Percentiles rank a stretch among this genome's conserved stretches.
phyloP scores from a whole-genome alignment of 495 filamentous ascomycete species.

The Neurospora sublineolata region DNA sequence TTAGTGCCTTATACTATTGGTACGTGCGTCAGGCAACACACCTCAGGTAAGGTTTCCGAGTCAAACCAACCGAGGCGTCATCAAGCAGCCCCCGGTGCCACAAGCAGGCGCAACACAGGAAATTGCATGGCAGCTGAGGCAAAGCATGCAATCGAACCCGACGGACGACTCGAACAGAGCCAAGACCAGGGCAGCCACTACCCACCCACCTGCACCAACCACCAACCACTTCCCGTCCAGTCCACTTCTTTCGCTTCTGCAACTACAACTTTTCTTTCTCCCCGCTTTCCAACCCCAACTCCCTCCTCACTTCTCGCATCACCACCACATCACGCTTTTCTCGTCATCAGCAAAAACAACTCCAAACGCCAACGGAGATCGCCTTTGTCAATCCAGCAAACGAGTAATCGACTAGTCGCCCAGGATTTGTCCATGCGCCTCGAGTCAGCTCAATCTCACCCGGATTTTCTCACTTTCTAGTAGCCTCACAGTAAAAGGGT shows the following conservation, averaged over 20 bases:
- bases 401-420: background rate
- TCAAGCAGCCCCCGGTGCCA: too few species aligned
- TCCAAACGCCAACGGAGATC: background rate
- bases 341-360: background rate
- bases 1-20: background rate
- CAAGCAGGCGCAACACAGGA: background rate
- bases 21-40: background rate
- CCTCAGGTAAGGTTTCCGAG: background rate
- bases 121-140: background rate
- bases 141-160: background rate
- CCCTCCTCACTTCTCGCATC: background rate
- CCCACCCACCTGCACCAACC: background rate
- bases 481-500: background rate
- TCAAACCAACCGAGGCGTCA: background rate
- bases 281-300: background rate
- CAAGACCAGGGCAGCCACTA: background rate
- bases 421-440: background rate
- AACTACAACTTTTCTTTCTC: conserved; percentile 1
- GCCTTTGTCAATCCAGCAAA: background rate
- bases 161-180: background rate
- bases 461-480: background rate
- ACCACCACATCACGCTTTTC: background rate
- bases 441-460: background rate
- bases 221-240: background rate
- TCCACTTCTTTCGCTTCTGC: background rate